Evolutionary conservation across 495 filamentous ascomycete species (phyloP).

Genomic region (Platismatia glauca): DNA sequence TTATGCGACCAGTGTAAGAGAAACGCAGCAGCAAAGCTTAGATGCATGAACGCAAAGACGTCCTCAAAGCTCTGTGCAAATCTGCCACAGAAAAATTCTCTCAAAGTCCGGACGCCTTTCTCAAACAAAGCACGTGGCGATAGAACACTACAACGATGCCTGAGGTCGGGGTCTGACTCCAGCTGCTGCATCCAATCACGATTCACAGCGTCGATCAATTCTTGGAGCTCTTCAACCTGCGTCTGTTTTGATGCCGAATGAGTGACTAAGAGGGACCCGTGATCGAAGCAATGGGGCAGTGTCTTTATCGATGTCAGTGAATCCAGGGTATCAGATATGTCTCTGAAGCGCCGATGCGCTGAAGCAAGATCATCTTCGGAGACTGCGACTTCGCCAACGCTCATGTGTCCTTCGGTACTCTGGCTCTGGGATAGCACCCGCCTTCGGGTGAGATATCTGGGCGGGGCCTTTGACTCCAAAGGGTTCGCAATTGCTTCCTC

Average conservation of each 20-base stretch:
- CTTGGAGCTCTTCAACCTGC: conserved; percentile 3
- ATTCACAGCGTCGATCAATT: not conserved
- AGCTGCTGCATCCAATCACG: conserved; percentile 7
- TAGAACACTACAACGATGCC: not conserved
- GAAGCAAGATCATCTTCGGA: too few relatives aligned
- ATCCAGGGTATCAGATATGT: too few relatives aligned
- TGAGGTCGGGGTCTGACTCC: not conserved
- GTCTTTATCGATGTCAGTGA: too few relatives aligned
- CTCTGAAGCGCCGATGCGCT: too few relatives aligned
- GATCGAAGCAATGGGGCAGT: not conserved
- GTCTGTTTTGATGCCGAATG: not conserved
- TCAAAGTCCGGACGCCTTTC: not conserved
- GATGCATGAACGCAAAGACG: conserved; percentile 3
- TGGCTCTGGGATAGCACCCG: too few relatives aligned
- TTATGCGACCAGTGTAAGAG: not conserved
- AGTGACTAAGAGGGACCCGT: not conserved
- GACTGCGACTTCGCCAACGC: too few relatives aligned
- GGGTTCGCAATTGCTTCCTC: too few relatives aligned
- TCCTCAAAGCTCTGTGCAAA: not conserved
- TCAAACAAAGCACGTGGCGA: not conserved
- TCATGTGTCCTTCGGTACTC: too few relatives aligned
- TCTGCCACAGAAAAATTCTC: not conserved
- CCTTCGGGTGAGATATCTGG: too few relatives aligned
- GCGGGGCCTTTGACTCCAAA: too few relatives aligned
- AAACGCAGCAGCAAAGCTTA: conserved; percentile 8